Evolutionary conservation across 306 rosid genomes (phyloP).

Genomic region (Quercus agrifolia): DNA sequence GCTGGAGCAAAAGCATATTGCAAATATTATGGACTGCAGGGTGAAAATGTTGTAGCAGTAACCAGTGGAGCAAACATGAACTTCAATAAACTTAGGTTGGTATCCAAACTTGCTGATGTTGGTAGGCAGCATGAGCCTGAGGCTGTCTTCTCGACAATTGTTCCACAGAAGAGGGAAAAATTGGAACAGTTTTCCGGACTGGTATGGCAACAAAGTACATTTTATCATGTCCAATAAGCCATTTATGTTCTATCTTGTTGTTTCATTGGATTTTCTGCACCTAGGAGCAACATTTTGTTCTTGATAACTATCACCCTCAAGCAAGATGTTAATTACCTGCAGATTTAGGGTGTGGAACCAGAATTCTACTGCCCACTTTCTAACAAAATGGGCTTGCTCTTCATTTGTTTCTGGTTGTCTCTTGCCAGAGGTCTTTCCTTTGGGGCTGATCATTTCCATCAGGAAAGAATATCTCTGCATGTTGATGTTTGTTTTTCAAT

Average conservation of each 20-base stretch:
- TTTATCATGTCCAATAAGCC: background rate
- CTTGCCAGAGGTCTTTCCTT: too few species aligned
- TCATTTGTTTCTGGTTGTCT: too few species aligned
- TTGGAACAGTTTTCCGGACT: conserved; percentile 36
- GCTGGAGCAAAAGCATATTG: conserved; percentile 64
- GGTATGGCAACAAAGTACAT: conserved; percentile 24
- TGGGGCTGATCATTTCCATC: too few species aligned
- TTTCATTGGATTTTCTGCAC: conserved; percentile 21
- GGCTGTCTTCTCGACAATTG: conserved; percentile 41
- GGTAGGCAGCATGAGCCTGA: conserved; percentile 51
- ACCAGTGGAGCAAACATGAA: conserved; percentile 66
- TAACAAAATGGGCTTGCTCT: too few species aligned
- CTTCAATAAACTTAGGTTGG: conserved; percentile 46
- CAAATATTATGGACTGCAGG: conserved; percentile 50
- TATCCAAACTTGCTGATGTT: conserved; percentile 55
- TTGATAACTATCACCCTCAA: background rate
- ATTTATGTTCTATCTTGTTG: background rate
- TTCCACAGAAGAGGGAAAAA: conserved; percentile 46
- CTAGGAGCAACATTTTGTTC: background rate
- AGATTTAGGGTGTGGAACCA: background rate
- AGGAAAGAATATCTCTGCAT: too few species aligned
- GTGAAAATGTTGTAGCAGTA: conserved; percentile 52
- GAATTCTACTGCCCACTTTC: too few species aligned
- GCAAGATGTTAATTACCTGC: background rate
- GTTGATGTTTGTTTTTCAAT: too few species aligned